phyloP scores from a whole-genome alignment of 192 early-diverging fungal species.

The Jimgerdemannia flammicorona region DNA sequence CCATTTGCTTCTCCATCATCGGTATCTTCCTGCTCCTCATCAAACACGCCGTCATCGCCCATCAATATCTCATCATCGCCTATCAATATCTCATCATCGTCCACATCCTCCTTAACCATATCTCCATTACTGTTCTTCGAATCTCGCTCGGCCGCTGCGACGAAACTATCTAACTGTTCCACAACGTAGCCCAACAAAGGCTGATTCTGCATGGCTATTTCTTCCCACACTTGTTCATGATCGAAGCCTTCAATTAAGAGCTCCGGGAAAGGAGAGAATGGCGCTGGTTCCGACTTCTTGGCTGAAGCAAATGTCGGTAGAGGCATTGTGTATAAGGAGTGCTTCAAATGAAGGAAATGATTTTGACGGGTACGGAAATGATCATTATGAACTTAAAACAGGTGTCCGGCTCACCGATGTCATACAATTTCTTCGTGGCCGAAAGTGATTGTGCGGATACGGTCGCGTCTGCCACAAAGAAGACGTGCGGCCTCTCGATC shows the following conservation, averaged over 20 bases:
- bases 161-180: conserved; percentile 36
- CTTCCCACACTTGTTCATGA: conserved; percentile 91
- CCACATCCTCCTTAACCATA: conserved; percentile 33
- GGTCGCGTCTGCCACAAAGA: conserved; percentile 32
- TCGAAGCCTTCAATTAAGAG: conserved; percentile 71
- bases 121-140: conserved; percentile 26
- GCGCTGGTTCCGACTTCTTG: conserved; percentile 43
- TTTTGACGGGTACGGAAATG: no score
- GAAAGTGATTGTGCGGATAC: conserved; percentile 35
- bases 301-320: conserved; percentile 14
- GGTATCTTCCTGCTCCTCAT: conserved; percentile 28
- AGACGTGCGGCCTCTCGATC: conserved; percentile 51
- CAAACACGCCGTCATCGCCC: conserved; percentile 21
- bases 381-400: not conserved
- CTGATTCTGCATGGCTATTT: conserved; percentile 81
- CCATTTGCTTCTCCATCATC: conserved; percentile 20
- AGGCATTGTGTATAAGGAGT: no score
- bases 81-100: not conserved
- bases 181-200: conserved; percentile 69
- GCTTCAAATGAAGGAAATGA: no score
- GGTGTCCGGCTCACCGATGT: conserved; percentile 35
- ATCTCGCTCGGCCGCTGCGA: conserved; percentile 36
- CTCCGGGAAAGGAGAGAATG: conserved; percentile 54
- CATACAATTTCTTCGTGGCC: conserved; percentile 47
- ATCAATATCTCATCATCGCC: not conserved